These are phyloP conservation scores for Xerocomellus amylosporus DNA, from an alignment of 768 basidiomycete genomes.

Conservation along the genomic window DNA sequence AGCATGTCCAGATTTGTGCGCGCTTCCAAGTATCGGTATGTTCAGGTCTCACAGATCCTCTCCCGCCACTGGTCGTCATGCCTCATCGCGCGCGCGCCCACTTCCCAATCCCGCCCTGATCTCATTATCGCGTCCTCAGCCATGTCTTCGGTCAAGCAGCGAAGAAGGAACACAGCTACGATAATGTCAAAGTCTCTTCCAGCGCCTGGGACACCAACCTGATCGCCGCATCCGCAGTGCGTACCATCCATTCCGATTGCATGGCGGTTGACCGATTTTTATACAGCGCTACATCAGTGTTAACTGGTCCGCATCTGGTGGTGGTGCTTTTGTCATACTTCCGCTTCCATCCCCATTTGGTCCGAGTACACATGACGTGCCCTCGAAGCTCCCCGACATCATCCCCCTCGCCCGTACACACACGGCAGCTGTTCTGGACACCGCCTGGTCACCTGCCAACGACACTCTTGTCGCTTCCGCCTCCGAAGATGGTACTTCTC, in stretches of 20 bases:
- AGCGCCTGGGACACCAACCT: conserved; percentile 97
- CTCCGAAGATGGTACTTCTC: conserved; percentile 91
- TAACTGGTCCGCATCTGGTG: conserved; percentile 93
- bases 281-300: conserved; percentile 78
- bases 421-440: conserved; percentile 85
- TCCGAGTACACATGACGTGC: conserved; percentile 48
- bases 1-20: conserved; percentile 84
- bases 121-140: conserved; percentile 37
- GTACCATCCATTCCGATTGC: background rate
- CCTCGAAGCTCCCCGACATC: conserved; percentile 85
- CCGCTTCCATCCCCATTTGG: conserved; percentile 77
- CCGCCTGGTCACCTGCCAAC: conserved; percentile 94
- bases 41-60: conserved; percentile 12
- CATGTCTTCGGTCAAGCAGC: conserved; percentile 90
- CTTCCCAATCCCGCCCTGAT: background rate
- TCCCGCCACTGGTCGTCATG: background rate
- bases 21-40: conserved; percentile 82
- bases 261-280: background rate
- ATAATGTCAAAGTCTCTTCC: conserved; percentile 83
- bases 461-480: conserved; percentile 88
- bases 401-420: conserved; percentile 89
- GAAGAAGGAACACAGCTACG: conserved; percentile 79
- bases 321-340: conserved; percentile 92
- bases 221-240: conserved; percentile 76
- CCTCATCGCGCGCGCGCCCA: background rate